Evolutionary conservation across 208 protist genomes (phyloP), one percentile per base, ranked within the genome.

Genomic region (Leishmania lainsoni): DNA sequence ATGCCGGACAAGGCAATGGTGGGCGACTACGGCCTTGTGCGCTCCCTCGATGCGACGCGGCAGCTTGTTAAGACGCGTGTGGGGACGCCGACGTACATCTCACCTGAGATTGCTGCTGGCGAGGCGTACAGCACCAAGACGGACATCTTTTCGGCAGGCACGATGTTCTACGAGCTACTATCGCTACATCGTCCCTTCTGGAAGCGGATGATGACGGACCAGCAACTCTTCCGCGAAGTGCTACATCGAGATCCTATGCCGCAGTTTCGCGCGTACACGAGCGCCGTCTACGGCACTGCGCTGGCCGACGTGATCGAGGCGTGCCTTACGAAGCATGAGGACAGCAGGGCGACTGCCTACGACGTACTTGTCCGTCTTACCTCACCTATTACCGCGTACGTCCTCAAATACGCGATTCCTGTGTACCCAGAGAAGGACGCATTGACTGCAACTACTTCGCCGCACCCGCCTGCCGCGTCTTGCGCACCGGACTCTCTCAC

Each of bases 111-210:
- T 48, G 96, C 93, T 29, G 80, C 89, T 0, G 91, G 93, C 14
- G 92, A 96, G 77, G 56, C 90, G 51, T 99, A 99, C 90, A 97
- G 89, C 75, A 85, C 89, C 49, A 98, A 98, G 81, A 95, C 91
- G 10, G 98, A 99, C 87, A 93, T 99, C 26, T 99, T 98, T 87
- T 94, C 95, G 16, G 88, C 98, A 0, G 96, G 96, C 4, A 89
- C 86, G 16, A 91, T 97, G 80, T 93, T 98, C 66, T 98, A 95
- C 79, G 96, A 98, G 78, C 83, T 98, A 51, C 85, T 94, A 79
- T 88, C 89, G 35, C 84, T 87, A 65, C 74, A 93, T 74, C 76
- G 86, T 6, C 86, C 96, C 9, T 98, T 98, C 79, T 94, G 89
- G 90, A 61, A 66, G 56, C 83, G 83, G 48, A 49, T 69, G 54